Evolutionary conservation across 371 early-diverging fungal genomes (phyloP).

Genomic region (Cladochytrium tenue): DNA sequence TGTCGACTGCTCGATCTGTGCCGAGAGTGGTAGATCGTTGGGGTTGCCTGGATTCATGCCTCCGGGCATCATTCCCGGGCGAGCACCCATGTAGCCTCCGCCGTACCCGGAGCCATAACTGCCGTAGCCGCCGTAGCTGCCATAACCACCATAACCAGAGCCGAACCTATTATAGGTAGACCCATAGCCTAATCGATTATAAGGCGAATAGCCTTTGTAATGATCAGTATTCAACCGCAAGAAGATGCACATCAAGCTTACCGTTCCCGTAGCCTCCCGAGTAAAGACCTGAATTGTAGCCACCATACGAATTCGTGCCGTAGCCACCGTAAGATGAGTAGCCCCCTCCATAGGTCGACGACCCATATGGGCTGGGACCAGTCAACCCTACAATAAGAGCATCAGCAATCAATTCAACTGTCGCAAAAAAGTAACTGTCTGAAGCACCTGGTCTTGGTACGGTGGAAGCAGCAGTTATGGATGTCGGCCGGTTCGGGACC

Average conservation of each 20-base stretch:
- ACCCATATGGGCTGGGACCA: not conserved
- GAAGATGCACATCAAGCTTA: not conserved
- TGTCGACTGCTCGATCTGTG: constrained; percentile 81
- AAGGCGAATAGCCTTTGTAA: constrained; percentile 5
- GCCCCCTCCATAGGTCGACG: constrained; percentile 15
- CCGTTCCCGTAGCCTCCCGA: not conserved
- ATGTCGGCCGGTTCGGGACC: constrained; percentile 12
- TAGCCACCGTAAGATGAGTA: constrained; percentile 2
- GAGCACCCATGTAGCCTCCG: constrained; percentile 27
- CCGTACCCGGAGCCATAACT: constrained; percentile 28
- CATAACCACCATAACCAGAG: constrained; percentile 33
- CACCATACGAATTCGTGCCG: not conserved
- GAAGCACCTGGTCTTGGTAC: not conserved
- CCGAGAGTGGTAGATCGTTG: constrained; percentile 64
- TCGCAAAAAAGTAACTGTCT: not conserved
- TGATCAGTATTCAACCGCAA: not conserved
- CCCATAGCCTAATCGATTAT: constrained; percentile 28
- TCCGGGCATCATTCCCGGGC: constrained; percentile 31
- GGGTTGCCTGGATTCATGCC: constrained; percentile 44
- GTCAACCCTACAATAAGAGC: not conserved
- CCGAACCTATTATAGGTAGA: constrained; percentile 31
- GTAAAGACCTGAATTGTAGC: not conserved
- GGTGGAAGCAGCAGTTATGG: constrained; percentile 3
- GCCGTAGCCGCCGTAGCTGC: constrained; percentile 39
- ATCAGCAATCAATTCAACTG: not conserved